phyloP scores from a whole-genome alignment of 164 flowering plant species.

The Warburgia ugandensis region DNA sequence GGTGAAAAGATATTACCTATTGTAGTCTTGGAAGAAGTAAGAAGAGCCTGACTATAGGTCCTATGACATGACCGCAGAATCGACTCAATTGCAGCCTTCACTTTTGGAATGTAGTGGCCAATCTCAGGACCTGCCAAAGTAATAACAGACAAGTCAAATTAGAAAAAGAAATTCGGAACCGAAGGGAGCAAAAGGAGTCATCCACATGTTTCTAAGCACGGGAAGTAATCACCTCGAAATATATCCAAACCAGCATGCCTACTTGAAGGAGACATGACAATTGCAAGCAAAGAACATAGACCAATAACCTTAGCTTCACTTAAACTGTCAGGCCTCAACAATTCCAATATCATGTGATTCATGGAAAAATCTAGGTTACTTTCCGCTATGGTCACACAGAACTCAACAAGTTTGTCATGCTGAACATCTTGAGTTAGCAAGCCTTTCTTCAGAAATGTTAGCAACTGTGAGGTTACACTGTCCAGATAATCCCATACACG shows the following conservation, averaged over 20 bases:
- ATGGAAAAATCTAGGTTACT: constrained; percentile 96
- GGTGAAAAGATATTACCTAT: constrained; percentile 44
- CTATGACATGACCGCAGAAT: constrained; percentile 80
- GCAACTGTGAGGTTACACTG: constrained; percentile 92
- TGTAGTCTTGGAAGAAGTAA: constrained; percentile 84
- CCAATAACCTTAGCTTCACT: constrained; percentile 99
- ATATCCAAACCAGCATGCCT: constrained; percentile 72
- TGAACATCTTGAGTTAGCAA: constrained; percentile 97
- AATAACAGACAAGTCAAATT: constrained; percentile 7
- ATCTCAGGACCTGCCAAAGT: constrained; percentile 63
- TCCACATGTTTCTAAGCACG: constrained; percentile 1
- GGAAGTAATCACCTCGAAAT: constrained; percentile 53
- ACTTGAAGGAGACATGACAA: constrained; percentile 81
- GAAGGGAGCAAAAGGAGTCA: background rate
- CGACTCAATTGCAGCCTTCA: constrained; percentile 87
- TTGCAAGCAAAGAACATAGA: constrained; percentile 84
- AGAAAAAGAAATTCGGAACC: constrained; percentile 6
- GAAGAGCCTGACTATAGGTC: constrained; percentile 84
- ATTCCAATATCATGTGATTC: constrained; percentile 92
- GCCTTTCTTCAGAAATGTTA: constrained; percentile 82
- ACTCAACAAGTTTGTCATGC: constrained; percentile 96
- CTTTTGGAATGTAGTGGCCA: constrained; percentile 93
- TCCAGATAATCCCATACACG: constrained; percentile 98
- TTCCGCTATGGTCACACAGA: constrained; percentile 94
- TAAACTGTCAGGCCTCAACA: constrained; percentile 78